Conservation (phyloP, 768 basidiomycete genomes). For the Filobasidium floriforme region DNA sequence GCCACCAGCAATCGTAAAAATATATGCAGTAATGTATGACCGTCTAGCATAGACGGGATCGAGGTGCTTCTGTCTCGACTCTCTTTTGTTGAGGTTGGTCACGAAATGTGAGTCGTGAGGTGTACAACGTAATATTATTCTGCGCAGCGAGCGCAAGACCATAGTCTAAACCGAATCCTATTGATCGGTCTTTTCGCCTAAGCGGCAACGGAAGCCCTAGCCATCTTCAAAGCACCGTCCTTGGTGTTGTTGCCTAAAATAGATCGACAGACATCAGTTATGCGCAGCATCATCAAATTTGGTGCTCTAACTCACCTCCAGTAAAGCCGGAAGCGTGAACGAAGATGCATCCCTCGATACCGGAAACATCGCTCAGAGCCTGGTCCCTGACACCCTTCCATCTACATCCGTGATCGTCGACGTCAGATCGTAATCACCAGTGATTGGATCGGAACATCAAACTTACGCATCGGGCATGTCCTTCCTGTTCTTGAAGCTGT, state of each 20-base stretch:
- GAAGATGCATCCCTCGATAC: constrained; percentile 78
- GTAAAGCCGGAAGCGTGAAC: constrained; percentile 96
- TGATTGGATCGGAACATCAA: neutral
- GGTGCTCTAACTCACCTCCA: constrained; percentile 55
- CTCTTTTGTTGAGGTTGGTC: no score
- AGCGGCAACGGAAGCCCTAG: constrained; percentile 55
- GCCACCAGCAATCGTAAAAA: no score
- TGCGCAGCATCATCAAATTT: no score
- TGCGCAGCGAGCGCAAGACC: no score
- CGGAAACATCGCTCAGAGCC: constrained; percentile 61
- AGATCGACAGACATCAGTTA: neutral
- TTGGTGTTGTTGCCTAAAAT: constrained; percentile 62
- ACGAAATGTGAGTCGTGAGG: no score
- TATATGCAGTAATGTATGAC: no score
- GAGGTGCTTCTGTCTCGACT: no score
- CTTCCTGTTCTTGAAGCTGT: constrained; percentile 84
- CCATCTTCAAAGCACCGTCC: constrained; percentile 76
- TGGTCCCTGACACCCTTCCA: constrained; percentile 92
- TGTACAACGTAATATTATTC: no score
- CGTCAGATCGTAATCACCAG: neutral
- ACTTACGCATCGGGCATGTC: constrained; percentile 68
- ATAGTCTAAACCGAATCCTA: no score
- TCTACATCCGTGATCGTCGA: constrained; percentile 21
- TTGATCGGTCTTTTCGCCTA: neutral
- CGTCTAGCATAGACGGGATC: no score